These are phyloP conservation scores for Trichophyton simii DNA, from an alignment of 2,329 filamentous ascomycete species.

Conservation along the genomic window DNA sequence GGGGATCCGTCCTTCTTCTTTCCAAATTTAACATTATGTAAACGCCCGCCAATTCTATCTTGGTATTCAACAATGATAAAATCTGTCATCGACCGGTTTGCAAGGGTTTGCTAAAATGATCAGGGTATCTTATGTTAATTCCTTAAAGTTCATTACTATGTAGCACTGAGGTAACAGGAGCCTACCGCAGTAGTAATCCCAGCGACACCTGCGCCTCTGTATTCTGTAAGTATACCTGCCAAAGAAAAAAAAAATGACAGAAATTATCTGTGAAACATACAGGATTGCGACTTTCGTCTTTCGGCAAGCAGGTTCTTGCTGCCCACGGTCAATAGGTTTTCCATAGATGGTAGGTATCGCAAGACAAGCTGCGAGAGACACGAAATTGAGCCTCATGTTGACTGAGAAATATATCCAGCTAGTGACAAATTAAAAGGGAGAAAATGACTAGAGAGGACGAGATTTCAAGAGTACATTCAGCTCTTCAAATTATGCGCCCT, in stretches of 20 bases:
- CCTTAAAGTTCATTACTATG: neutral
- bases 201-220: conserved; percentile 46
- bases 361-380: neutral
- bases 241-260: neutral
- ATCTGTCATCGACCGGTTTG: conserved; percentile 48
- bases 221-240: neutral
- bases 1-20: conserved; percentile 38
- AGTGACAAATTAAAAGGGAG: no score
- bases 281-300: conserved; percentile 25
- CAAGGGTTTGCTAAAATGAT: conserved; percentile 41
- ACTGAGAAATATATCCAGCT: neutral
- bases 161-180: neutral
- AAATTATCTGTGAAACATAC: conserved; percentile 15
- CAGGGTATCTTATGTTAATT: neutral
- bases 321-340: neutral
- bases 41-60: conserved; percentile 49
- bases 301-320: conserved; percentile 13
- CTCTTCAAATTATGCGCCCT: neutral
- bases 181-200: conserved; percentile 49
- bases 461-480: neutral
- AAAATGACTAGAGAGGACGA: neutral
- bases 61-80: conserved; percentile 56
- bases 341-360: neutral
- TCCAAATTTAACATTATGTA: conserved; percentile 47
- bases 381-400: neutral